phyloP scores from a whole-genome alignment of 805 yeast species.

The Schizosaccharomyces osmophilus region DNA sequence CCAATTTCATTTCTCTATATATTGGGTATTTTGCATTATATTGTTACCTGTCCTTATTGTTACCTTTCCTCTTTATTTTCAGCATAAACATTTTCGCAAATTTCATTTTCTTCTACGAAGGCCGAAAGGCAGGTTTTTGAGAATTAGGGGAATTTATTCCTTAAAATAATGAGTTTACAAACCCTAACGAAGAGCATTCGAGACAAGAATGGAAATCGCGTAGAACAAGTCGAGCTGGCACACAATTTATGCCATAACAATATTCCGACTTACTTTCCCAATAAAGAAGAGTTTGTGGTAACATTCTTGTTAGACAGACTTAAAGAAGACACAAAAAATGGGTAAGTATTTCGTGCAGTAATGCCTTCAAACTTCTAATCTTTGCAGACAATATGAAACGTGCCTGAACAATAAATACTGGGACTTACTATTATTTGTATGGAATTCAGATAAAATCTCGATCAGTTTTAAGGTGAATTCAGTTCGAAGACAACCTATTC shows the following conservation, averaged over 20 bases:
- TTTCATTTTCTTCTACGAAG: too few relatives aligned
- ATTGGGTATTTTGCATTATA: too few relatives aligned
- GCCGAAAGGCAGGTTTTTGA: too few relatives aligned
- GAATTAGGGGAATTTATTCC: not conserved
- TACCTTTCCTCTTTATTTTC: too few relatives aligned
- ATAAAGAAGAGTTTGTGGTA: not conserved
- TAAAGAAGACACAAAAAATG: not conserved
- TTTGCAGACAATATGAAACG: not conserved
- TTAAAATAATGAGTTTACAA: not conserved
- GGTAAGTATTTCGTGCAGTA: not conserved
- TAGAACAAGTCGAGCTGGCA: not conserved
- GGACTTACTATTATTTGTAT: not conserved
- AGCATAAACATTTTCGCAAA: too few relatives aligned
- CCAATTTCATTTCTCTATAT: too few relatives aligned
- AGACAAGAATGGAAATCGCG: not conserved
- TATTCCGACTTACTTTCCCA: not conserved
- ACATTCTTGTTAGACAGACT: not conserved
- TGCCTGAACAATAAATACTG: not conserved
- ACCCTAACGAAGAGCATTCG: not conserved
- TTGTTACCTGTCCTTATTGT: too few relatives aligned
- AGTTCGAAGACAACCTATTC: not conserved
- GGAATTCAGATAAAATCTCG: not conserved
- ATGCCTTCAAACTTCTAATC: too few relatives aligned
- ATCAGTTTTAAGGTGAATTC: not conserved
- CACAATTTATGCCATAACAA: not conserved